A percentile compares a stretch with the other conserved stretches of the same genome.
Evolutionary conservation across 2,329 filamentous ascomycete species (phyloP).

Genomic region (Parascedosporium putredinis): DNA sequence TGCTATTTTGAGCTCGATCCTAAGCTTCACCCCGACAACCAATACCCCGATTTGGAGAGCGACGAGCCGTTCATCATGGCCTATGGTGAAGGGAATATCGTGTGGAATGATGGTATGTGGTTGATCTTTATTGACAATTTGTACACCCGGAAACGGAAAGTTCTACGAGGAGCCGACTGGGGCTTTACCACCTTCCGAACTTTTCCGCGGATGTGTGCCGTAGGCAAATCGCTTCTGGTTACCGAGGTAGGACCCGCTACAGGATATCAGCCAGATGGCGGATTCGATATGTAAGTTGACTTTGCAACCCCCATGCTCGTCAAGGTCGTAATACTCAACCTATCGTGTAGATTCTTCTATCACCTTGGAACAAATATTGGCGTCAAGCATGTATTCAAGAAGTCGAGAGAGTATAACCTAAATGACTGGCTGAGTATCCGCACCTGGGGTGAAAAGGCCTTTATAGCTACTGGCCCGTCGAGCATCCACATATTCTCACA

Average conservation of each 20-base stretch:
- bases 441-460: background rate
- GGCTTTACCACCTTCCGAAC: background rate
- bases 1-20: background rate
- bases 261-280: background rate
- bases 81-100: constrained; percentile 1
- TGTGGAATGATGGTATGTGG: background rate
- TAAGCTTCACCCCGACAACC: background rate
- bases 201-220: background rate
- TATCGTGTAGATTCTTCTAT: background rate
- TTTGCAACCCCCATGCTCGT: background rate
- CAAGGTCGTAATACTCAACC: background rate
- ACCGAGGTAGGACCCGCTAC: background rate
- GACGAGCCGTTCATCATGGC: background rate
- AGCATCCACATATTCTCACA: background rate
- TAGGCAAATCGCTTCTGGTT: background rate
- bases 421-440: background rate
- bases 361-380: background rate
- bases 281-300: background rate
- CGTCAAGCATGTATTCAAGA: background rate
- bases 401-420: background rate
- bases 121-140: background rate
- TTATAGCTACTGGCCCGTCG: background rate
- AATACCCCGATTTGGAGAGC: background rate
- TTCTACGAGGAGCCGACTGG: background rate
- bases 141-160: background rate